These are phyloP conservation scores for Avicennia marina DNA, from an alignment of 257 asterid genomes.

Conservation along the genomic window DNA sequence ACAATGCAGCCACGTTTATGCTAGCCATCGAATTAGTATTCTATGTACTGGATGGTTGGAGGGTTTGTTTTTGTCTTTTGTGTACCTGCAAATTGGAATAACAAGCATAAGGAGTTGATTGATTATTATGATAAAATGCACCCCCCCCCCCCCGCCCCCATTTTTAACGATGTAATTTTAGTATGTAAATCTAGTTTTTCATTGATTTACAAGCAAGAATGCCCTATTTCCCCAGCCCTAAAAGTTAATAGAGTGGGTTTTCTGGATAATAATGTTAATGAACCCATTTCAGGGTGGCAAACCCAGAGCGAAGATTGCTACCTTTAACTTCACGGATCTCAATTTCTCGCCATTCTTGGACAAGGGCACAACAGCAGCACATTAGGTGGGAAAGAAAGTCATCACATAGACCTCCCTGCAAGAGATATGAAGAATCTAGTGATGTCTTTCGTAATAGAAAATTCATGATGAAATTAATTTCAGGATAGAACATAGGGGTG, in stretches of 20 bases:
- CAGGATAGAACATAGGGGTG: not conserved
- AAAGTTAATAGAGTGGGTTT: not conserved
- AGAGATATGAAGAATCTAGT: not conserved
- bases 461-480: not conserved
- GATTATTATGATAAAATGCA: not conserved
- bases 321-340: conserved; percentile 61
- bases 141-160: not conserved
- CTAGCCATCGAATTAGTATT: no score
- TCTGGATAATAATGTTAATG: not conserved
- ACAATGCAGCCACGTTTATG: no score
- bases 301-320: conserved; percentile 14
- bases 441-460: not conserved
- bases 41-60: conserved; percentile 75
- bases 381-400: conserved; percentile 86
- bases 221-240: not conserved
- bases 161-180: not conserved
- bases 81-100: conserved; percentile 38
- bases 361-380: conserved; percentile 97
- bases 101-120: conserved; percentile 9
- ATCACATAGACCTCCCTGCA: conserved; percentile 76
- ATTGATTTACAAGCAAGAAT: no score
- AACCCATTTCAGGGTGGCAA: not conserved
- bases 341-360: conserved; percentile 86
- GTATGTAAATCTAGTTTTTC: not conserved
- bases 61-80: conserved; percentile 49